These are phyloP conservation scores for Aspergillus luchuensis DNA, from an alignment of 2,329 filamentous ascomycete genomes.

Conservation along the genomic window DNA sequence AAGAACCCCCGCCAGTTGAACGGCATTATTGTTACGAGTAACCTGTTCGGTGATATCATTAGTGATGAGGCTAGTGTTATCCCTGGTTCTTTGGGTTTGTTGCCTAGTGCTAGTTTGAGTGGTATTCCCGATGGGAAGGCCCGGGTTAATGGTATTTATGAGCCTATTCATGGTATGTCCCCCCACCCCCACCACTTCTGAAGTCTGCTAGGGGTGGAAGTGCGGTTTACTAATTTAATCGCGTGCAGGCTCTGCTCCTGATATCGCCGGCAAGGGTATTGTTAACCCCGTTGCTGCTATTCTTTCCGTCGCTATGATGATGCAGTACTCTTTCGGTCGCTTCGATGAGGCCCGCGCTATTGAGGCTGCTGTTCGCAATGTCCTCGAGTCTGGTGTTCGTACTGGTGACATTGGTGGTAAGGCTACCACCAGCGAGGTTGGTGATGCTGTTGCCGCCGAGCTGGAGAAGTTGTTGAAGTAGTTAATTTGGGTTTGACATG, in stretches of 20 bases:
- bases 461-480: constrained; percentile 67
- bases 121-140: constrained; percentile 83
- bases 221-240: too few species aligned
- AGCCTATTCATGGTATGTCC: constrained; percentile 94
- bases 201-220: too few species aligned
- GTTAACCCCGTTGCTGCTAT: constrained; percentile 93
- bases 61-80: constrained; percentile 94
- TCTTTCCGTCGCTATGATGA: constrained; percentile 91
- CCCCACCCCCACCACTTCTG: too few species aligned
- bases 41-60: constrained; percentile 95
- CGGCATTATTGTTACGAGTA: constrained; percentile 88
- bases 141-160: constrained; percentile 91
- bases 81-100: constrained; percentile 81
- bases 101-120: constrained; percentile 84
- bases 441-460: constrained; percentile 77
- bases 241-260: constrained; percentile 85
- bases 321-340: constrained; percentile 85
- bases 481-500: constrained; percentile 1
- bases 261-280: constrained; percentile 88
- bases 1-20: constrained; percentile 89
- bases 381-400: constrained; percentile 75
- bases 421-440: constrained; percentile 73
- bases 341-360: constrained; percentile 75
- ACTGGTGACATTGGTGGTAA: constrained; percentile 85
- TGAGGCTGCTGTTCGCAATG: constrained; percentile 76